These are phyloP conservation scores for Colletotrichum spinosum DNA, from an alignment of 2,329 filamentous ascomycete species.

Conservation along the genomic window DNA sequence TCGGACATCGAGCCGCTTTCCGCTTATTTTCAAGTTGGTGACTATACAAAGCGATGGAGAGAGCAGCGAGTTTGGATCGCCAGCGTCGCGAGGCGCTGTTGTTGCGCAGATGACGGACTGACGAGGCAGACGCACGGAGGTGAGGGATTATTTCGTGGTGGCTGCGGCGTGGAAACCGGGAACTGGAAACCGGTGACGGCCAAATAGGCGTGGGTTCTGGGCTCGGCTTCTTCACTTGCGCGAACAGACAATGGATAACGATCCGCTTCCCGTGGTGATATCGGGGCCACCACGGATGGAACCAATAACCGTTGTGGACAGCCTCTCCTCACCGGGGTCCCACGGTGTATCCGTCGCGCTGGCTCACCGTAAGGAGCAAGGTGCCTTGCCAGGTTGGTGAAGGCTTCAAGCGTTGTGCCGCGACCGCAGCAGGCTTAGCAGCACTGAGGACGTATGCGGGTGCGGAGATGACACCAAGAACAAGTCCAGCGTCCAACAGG, in stretches of 20 bases:
- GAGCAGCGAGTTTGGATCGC: background rate
- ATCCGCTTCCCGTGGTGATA: conserved; percentile 31
- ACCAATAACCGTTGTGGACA: conserved; percentile 24
- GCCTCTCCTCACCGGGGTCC: background rate
- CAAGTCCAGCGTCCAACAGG: conserved; percentile 15
- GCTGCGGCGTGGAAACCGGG: conserved; percentile 1
- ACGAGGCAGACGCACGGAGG: background rate
- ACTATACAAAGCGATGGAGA: background rate
- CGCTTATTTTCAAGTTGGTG: background rate
- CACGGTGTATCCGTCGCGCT: conserved; percentile 8
- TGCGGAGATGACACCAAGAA: conserved; percentile 17
- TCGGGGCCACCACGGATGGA: conserved; percentile 22
- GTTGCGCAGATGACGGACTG: background rate
- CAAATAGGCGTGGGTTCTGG: conserved; percentile 1
- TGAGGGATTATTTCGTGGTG: background rate
- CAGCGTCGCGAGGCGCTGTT: background rate
- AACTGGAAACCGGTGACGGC: conserved; percentile 4
- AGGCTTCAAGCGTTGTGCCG: conserved; percentile 10
- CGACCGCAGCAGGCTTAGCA: conserved; percentile 8
- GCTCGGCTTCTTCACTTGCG: conserved; percentile 22
- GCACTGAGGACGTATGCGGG: conserved; percentile 17
- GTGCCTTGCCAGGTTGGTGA: conserved; percentile 13
- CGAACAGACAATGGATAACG: conserved; percentile 32
- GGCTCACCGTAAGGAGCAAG: conserved; percentile 12
- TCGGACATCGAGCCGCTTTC: conserved; percentile 34